These are phyloP conservation scores for Suillus ampliporus DNA, from an alignment of 768 basidiomycete genomes.

Conservation along the genomic window DNA sequence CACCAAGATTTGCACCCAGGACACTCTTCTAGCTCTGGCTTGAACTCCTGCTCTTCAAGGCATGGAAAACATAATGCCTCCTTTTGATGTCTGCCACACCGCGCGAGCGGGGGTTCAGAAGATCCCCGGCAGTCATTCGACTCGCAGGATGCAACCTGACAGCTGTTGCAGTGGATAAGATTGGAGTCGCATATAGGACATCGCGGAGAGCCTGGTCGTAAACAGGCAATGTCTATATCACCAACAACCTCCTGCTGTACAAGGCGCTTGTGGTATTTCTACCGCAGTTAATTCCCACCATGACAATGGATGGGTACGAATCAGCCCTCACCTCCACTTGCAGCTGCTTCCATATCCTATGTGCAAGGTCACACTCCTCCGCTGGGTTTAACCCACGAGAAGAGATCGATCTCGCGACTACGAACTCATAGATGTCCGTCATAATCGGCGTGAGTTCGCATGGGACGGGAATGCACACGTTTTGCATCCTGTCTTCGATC, in stretches of 20 bases:
- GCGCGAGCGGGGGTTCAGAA: not conserved
- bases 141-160: conserved; percentile 3
- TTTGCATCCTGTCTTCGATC: not conserved
- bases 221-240: not conserved
- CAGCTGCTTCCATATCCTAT: conserved; percentile 1
- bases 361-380: conserved; percentile 1
- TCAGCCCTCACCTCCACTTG: not conserved
- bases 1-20: not conserved
- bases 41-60: not conserved
- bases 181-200: conserved; percentile 9
- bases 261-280: conserved; percentile 1
- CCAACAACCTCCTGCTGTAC: not conserved
- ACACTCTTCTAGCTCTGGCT: not conserved
- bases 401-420: not conserved
- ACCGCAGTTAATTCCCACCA: not conserved
- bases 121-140: not conserved
- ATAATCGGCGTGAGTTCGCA: not conserved
- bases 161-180: conserved; percentile 1
- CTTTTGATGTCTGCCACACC: not conserved
- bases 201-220: not conserved
- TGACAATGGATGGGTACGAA: not conserved
- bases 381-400: not conserved
- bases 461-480: not conserved
- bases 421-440: not conserved
- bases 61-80: not conserved